Base-by-base conservation (phyloP, 2,329 filamentous ascomycete genomes). In the Neofusicoccum cordaticola region DNA sequence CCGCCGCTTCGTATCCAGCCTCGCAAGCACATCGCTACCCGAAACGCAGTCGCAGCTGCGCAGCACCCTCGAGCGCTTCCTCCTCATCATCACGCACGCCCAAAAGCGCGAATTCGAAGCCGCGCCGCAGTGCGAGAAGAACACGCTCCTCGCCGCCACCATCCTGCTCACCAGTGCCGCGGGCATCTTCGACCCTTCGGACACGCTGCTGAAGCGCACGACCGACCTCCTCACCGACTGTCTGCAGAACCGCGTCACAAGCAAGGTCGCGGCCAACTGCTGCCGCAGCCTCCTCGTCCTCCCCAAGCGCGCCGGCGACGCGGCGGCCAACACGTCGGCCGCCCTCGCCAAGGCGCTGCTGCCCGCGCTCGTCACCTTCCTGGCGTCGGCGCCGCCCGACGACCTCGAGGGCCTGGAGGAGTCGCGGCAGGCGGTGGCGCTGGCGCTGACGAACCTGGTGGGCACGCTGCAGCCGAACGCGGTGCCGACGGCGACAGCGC, bases 181-280 rank as follows among this genome's bases (percentile, higher is more conserved):
- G 66, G 90, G 90, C 68, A 84, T 88, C 48, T 85, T 98, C 63
- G 86, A 88, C 0, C 85, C 91, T 0, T 86, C 85, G 47, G 93
- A 98, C 70, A 86, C 89, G 8, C 83, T 96, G 0, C 85, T 97
- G 51, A 81, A 84, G 27, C 86, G 87, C 63, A 93, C 93, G 70
- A 82, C 97, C 3, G 86, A 91, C 68, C 92, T 96, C 79, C 79
- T 97, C 22, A 80, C 94, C 42, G 94, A 97, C 72, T 97, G 93
- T 75, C 84, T 99, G 22, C 86, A 84, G 61, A 90, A 90, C 72
- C 85, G 89, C 67, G 90, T 92, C 86, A 94, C 92, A 1, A 90
- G 91, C 63, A 96, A 91, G 72, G 93, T 97, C 64, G 93, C 95
- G 1, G 90, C 92, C 67, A 93, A 92, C 72, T 99, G 95, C 77